These are phyloP conservation scores for Allantophomopsis cytisporea DNA, from an alignment of 2,329 filamentous ascomycete genomes.

Conservation along the genomic window DNA sequence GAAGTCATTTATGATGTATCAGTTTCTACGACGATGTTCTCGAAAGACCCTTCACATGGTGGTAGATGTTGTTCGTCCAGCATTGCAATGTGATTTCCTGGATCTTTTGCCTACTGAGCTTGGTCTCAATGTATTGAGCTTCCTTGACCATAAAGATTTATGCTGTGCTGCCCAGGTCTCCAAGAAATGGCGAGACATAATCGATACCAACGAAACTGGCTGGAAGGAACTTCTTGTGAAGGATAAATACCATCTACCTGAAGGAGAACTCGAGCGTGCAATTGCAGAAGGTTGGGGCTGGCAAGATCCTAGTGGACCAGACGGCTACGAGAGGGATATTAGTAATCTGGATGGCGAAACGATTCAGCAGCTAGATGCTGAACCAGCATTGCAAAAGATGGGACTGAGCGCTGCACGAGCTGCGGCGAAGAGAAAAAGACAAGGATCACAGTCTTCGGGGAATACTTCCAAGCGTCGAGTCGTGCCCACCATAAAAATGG, in stretches of 20 bases:
- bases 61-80: slow-evolving; percentile 82
- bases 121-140: slow-evolving; percentile 74
- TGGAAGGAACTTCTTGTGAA: slow-evolving; percentile 88
- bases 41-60: slow-evolving; percentile 83
- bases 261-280: slow-evolving; percentile 73
- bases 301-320: slow-evolving; percentile 69
- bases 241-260: slow-evolving; percentile 67
- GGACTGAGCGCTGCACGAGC: slow-evolving; percentile 4
- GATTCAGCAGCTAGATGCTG: slow-evolving; percentile 12
- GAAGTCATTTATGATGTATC: slow-evolving; percentile 95
- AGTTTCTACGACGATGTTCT: slow-evolving; percentile 77
- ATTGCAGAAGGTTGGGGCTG: slow-evolving; percentile 93
- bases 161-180: slow-evolving; percentile 88
- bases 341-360: slow-evolving; percentile 45
- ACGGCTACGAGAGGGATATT: slow-evolving; percentile 71
- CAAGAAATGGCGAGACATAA: slow-evolving; percentile 80
- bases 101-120: slow-evolving; percentile 74
- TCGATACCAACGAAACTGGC: slow-evolving; percentile 86
- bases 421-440: slow-evolving; percentile 18
- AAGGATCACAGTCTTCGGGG: slow-evolving; percentile 5
- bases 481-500: slow-evolving; percentile 1
- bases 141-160: slow-evolving; percentile 73
- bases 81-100: slow-evolving; percentile 88
- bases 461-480: slow-evolving; percentile 18
- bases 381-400: slow-evolving; percentile 3